A percentile compares a stretch with the other conserved stretches of the same genome.
Conservation (phyloP, 305 asterid genomes). For the Fraxinus angustifolia region DNA sequence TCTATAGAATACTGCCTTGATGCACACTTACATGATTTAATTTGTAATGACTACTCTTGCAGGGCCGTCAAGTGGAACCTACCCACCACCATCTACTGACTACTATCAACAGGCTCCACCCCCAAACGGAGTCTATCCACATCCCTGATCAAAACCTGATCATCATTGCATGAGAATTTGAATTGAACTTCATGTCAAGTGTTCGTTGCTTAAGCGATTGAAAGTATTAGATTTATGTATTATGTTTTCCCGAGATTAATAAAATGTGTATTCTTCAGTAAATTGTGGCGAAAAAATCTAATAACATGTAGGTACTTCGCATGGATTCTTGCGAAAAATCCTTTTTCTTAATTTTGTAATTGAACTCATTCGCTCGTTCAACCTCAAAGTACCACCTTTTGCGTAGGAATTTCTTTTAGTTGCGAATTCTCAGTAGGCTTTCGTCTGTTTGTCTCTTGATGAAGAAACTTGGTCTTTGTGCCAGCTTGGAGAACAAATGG, state of each 20-base stretch:
- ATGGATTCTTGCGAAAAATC: background rate
- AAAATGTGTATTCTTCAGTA: background rate
- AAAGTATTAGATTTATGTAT: background rate
- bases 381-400: background rate
- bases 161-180: background rate
- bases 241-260: background rate
- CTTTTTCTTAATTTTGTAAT: background rate
- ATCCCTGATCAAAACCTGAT: constrained; percentile 9
- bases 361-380: background rate
- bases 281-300: background rate
- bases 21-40: background rate
- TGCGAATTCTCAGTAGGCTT: background rate
- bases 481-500: background rate
- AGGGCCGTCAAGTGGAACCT: constrained; percentile 30
- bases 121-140: constrained; percentile 30
- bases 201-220: background rate
- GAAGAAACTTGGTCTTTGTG: background rate
- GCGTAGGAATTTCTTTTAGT: background rate
- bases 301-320: background rate
- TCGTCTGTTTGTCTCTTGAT: background rate
- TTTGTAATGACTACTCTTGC: constrained; percentile 2
- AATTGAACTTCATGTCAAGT: background rate
- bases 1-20: background rate
- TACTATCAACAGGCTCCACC: constrained; percentile 21
- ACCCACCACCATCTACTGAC: constrained; percentile 19